phyloP scores from a whole-genome alignment of 768 basidiomycete species.

The Pleurotus citrinopileatus region DNA sequence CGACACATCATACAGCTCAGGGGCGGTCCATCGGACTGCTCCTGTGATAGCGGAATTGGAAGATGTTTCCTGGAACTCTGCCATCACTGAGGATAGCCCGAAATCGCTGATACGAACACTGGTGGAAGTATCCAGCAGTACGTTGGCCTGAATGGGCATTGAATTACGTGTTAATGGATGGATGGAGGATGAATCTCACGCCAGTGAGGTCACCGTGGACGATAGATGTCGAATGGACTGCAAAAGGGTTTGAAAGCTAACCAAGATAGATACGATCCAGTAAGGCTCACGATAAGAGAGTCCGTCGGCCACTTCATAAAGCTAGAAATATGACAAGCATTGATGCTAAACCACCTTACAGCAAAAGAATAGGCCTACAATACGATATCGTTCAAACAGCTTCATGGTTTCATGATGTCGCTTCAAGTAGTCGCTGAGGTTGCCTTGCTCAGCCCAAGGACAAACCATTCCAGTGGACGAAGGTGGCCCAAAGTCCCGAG shows the following conservation, averaged over 20 bases:
- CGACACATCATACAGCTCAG: background rate
- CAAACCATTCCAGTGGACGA: constrained; percentile 5
- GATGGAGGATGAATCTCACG: background rate
- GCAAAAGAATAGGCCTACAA: background rate
- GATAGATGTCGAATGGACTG: background rate
- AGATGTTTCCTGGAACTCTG: constrained; percentile 4
- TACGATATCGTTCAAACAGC: constrained; percentile 3
- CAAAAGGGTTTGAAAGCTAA: background rate
- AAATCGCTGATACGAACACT: constrained; percentile 2
- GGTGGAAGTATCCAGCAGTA: background rate
- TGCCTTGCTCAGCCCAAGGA: constrained; percentile 4
- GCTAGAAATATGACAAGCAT: background rate
- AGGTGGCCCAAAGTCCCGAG: background rate
- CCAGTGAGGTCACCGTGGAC: constrained; percentile 8
- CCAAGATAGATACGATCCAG: background rate
- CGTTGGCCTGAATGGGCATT: background rate
- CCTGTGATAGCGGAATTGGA: background rate
- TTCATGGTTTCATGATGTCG: background rate
- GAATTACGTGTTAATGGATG: background rate
- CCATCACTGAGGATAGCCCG: constrained; percentile 3
- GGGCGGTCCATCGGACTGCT: constrained; percentile 5
- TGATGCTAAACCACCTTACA: background rate
- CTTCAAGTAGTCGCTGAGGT: background rate
- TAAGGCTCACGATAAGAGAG: constrained; percentile 1
- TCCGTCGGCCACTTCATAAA: background rate